These are phyloP conservation scores for Microbotryum scabiosae DNA, from an alignment of 1,284 basidiomycete genomes.

Conservation along the genomic window DNA sequence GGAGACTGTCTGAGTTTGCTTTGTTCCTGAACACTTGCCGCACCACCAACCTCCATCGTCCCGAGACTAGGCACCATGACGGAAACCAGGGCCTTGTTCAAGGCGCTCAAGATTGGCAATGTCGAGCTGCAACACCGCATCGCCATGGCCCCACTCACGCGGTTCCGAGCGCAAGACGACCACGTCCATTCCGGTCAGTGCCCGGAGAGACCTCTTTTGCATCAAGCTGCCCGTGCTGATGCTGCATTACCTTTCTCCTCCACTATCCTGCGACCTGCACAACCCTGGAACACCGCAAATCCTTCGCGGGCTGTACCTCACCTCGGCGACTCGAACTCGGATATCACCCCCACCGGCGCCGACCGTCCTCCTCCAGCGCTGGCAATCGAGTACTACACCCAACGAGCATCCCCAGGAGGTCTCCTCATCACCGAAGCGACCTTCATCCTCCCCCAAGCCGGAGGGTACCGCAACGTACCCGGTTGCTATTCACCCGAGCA, in stretches of 20 bases:
- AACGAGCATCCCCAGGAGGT: conserved; percentile 47
- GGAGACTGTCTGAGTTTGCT: too few species aligned
- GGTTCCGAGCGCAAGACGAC: conserved; percentile 37
- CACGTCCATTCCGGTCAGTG: conserved; percentile 15
- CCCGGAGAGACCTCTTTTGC: too few species aligned
- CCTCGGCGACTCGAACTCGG: not conserved
- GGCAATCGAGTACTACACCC: conserved; percentile 44
- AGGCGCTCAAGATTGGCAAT: conserved; percentile 46
- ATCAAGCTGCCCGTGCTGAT: not conserved
- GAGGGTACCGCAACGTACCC: conserved; percentile 38
- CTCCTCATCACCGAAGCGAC: conserved; percentile 50
- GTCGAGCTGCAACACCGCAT: conserved; percentile 45
- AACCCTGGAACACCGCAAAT: too few species aligned
- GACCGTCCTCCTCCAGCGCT: not conserved
- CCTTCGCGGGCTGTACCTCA: too few species aligned
- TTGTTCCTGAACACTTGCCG: too few species aligned
- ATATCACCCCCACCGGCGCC: not conserved
- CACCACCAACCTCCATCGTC: too few species aligned
- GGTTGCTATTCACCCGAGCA: conserved; percentile 48
- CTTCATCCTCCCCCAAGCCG: conserved; percentile 38
- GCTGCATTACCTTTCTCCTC: not conserved
- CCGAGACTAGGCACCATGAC: not conserved
- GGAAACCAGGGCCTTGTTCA: conserved; percentile 39
- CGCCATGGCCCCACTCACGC: conserved; percentile 49
- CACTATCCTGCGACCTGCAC: not conserved